Evolutionary conservation across 805 yeast genomes (phyloP).

Genomic region (Candida coleopterorum): DNA sequence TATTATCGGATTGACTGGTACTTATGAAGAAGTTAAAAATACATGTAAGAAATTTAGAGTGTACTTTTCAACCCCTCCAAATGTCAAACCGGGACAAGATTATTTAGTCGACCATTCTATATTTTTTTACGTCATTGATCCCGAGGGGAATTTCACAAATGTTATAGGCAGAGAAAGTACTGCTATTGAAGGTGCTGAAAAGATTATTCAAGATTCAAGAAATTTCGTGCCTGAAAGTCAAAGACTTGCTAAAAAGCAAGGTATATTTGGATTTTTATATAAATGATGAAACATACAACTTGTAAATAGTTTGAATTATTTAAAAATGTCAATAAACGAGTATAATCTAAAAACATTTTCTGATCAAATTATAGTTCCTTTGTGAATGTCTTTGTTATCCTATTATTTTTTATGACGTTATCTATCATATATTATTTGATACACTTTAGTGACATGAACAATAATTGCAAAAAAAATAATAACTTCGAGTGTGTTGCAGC

Average conservation of each 20-base stretch:
- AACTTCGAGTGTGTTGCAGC: too few relatives aligned
- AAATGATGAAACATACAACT: slow-evolving; percentile 18
- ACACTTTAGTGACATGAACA: too few relatives aligned
- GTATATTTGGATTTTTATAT: slow-evolving; percentile 57
- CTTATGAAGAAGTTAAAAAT: slow-evolving; percentile 77
- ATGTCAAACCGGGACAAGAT: slow-evolving; percentile 92
- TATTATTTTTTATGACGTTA: too few relatives aligned
- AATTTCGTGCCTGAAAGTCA: slow-evolving; percentile 70
- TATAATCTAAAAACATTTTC: too few relatives aligned
- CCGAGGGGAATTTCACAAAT: slow-evolving; percentile 94
- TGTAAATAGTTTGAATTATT: slow-evolving; percentile 3
- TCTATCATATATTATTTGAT: too few relatives aligned
- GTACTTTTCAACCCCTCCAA: slow-evolving; percentile 94
- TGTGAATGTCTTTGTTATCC: too few relatives aligned
- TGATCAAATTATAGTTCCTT: too few relatives aligned
- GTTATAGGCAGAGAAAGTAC: slow-evolving; percentile 90
- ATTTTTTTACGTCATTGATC: slow-evolving; percentile 95
- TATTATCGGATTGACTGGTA: slow-evolving; percentile 87
- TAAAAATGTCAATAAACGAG: too few relatives aligned
- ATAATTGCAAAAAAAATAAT: too few relatives aligned
- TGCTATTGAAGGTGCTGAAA: slow-evolving; percentile 69
- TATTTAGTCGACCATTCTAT: slow-evolving; percentile 96
- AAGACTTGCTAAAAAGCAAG: slow-evolving; percentile 58
- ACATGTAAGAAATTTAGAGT: slow-evolving; percentile 89
- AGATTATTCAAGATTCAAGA: slow-evolving; percentile 69